Evolutionary conservation across 768 basidiomycete species (phyloP), one percentile per base, ranked within the genome.

Genomic region (Kwoniella bestiolae): DNA sequence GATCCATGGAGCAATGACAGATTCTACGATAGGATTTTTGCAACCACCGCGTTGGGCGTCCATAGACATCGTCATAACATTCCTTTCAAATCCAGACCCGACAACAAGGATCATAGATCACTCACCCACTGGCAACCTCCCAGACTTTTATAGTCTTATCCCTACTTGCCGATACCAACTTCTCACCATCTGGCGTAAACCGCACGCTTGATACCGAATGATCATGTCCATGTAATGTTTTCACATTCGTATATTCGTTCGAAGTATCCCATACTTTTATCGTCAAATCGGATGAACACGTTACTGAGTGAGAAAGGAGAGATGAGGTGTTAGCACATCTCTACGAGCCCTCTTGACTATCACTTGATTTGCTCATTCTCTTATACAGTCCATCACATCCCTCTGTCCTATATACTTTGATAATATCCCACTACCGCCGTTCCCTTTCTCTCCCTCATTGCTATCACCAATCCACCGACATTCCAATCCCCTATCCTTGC

Each of bases 261-360:
- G 88, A 86, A 16, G 89, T 87, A 80, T 94, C 91, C 93, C 93
- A 95, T 65, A 95, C 85, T 82, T 93, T 93, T 83, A 95, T 88
- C 73, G 91, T 91, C 53, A 94, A 84, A 82, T 95, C 93, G 57
- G 89, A 89, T 2, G 93, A 94, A 68, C 87, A 88, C 0, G 91
- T 88, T 80, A 84, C 86, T 86, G n/a, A n/a, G n/a, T n/a, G n/a
- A n/a, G n/a, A n/a, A n/a, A n/a, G n/a, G n/a, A n/a, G n/a, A n/a
- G n/a, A n/a, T n/a, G n/a, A n/a, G n/a, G n/a, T n/a, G n/a, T n/a
- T n/a, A n/a, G n/a, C n/a, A n/a, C n/a, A n/a, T n/a, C n/a, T n/a
- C n/a, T n/a, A n/a, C n/a, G n/a, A n/a, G n/a, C n/a, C n/a, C n/a
- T n/a, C n/a, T n/a, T 3, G 7, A 29, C 18, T 50, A 50, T 50